Evolutionary conservation across 2,329 filamentous ascomycete genomes (phyloP), one percentile per base, ranked within the genome.

Genomic region (Plenodomus lindquistii): DNA sequence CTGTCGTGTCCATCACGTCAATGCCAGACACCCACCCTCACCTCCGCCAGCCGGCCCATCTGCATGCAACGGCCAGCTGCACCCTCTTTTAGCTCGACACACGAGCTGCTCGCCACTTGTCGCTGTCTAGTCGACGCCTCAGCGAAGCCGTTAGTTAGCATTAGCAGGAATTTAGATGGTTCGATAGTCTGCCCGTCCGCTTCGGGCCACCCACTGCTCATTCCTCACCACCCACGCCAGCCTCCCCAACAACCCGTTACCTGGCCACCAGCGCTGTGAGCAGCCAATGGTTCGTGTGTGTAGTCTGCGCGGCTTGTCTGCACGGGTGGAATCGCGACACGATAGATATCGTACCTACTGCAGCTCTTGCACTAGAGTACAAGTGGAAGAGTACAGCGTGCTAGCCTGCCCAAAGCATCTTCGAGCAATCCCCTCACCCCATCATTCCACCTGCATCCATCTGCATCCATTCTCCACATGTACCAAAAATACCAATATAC

Each of bases 171-270:
- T 18, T 20, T 13, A 7, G 35, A 17, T 18, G 16, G 16, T 20
- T 20, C 16, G 10, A 37, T 37, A 13, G 16, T 17, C 16, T 37
- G 15, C 15, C n/a, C 7, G n/a, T 37, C 35, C 16, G 18, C 16
- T 37, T 37, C 15, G 27, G 27, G 27, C 27, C 27, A 8, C 27
- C 27, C 22, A 24, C 27, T 7, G 18, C n/a, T 4, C 29, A n/a
- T 20, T 42, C 29, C 39, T 18, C 39, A 17, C 39, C 39, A 29
- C 19, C 27, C 19, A 16, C 39, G 24, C 40, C 40, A 42, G 18
- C 40, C 40, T 42, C 40, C 40, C 6, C 29, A 29, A 6, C 39
- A 40, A 40, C 39, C 7, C n/a, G n/a, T n/a, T n/a, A n/a, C n/a
- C n/a, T n/a, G n/a, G n/a, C 22, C n/a, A 40, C 15, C 35, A 11